Conservation (phyloP, 345 rosid species). For the Garcia nutans region DNA sequence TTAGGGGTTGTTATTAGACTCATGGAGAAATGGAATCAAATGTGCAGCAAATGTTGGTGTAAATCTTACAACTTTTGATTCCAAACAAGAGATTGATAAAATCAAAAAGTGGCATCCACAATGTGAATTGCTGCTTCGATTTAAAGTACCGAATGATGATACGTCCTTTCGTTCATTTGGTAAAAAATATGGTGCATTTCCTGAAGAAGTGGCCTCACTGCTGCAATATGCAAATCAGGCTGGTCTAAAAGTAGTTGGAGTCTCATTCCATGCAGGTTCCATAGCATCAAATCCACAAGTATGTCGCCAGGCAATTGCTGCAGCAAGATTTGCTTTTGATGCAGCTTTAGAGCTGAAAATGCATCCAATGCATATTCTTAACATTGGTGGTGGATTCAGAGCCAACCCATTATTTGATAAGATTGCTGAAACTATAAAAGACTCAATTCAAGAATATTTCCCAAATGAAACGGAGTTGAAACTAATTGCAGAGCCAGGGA, state of each 20-base stretch:
- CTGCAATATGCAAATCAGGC: slow-evolving; percentile 27
- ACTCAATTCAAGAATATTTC: slow-evolving; percentile 25
- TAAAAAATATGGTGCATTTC: slow-evolving; percentile 23
- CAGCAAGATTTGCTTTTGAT: slow-evolving; percentile 28
- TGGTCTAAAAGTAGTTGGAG: slow-evolving; percentile 21
- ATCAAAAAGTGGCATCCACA: slow-evolving; percentile 34
- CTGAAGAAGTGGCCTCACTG: slow-evolving; percentile 24
- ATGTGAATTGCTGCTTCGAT: slow-evolving; percentile 25
- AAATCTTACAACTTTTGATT: slow-evolving; percentile 36
- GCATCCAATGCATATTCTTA: slow-evolving; percentile 24
- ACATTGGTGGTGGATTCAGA: slow-evolving; percentile 40
- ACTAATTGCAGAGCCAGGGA: slow-evolving; percentile 34
- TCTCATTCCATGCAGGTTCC: slow-evolving; percentile 35
- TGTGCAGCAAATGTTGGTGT: slow-evolving; percentile 37
- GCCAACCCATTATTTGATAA: slow-evolving; percentile 22
- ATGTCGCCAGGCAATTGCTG: slow-evolving; percentile 24
- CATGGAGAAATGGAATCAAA: slow-evolving; percentile 22
- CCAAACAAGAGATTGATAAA: slow-evolving; percentile 32
- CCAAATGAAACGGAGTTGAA: slow-evolving; percentile 9
- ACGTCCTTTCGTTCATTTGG: slow-evolving; percentile 21
- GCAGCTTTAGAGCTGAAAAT: slow-evolving; percentile 21
- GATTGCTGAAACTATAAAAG: slow-evolving; percentile 23
- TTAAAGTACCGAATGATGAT: slow-evolving; percentile 24
- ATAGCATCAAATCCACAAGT: slow-evolving; percentile 15
- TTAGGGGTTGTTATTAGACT: slow-evolving; percentile 16